Conservation (phyloP, 768 basidiomycete genomes). For the Exidia glandulosa region DNA sequence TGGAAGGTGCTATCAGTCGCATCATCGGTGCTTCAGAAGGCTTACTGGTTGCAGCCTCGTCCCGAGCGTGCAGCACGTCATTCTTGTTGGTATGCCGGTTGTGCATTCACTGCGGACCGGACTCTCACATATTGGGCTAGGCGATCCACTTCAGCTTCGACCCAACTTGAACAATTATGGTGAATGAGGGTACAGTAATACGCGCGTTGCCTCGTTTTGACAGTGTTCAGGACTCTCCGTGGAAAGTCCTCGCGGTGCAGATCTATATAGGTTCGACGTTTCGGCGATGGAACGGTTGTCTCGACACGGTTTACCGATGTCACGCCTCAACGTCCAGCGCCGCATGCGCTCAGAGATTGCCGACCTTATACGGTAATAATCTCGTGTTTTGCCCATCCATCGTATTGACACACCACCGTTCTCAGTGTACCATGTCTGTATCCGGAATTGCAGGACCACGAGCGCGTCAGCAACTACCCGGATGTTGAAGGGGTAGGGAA, state of each 20-base stretch:
- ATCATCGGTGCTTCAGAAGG: too few species aligned
- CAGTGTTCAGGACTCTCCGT: constrained; percentile 46
- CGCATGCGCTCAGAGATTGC: constrained; percentile 68
- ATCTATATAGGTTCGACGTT: constrained; percentile 55
- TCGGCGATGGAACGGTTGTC: constrained; percentile 70
- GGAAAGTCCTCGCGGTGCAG: constrained; percentile 46
- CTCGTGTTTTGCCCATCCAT: constrained; percentile 5
- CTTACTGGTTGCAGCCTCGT: constrained; percentile 34
- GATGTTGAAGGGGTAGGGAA: constrained; percentile 50
- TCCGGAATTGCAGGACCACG: constrained; percentile 46
- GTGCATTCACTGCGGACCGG: too few species aligned
- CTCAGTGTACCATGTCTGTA: constrained; percentile 28
- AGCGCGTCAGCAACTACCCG: constrained; percentile 37
- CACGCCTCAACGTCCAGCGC: constrained; percentile 57
- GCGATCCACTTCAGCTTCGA: constrained; percentile 66
- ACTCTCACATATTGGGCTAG: too few species aligned
- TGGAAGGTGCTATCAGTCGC: too few species aligned
- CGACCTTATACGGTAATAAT: constrained; percentile 38
- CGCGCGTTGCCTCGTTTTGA: not conserved
- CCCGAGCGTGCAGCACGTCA: constrained; percentile 54
- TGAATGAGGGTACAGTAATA: constrained; percentile 17
- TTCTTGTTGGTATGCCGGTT: too few species aligned
- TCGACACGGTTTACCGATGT: constrained; percentile 46
- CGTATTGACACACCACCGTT: not conserved
- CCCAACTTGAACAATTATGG: constrained; percentile 55